Conservation (phyloP, 164 flowering plant genomes). For the Tetracentron sinense region DNA sequence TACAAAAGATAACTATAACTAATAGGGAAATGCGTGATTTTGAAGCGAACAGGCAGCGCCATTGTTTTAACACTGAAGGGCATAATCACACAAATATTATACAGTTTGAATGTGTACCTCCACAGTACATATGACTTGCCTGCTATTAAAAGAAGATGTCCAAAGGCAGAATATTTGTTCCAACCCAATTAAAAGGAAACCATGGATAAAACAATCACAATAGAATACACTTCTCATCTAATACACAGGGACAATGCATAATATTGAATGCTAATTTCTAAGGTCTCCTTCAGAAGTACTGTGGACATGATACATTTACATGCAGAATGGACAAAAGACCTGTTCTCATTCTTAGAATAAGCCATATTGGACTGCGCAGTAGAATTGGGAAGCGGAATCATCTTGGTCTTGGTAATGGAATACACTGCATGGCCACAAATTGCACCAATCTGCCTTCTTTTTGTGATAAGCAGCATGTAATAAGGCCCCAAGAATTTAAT, state of each 20-base stretch:
- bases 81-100: constrained; percentile 16
- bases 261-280: constrained; percentile 28
- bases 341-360: constrained; percentile 86
- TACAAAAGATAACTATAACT: constrained; percentile 9
- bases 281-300: constrained; percentile 37
- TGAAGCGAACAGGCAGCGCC: constrained; percentile 20
- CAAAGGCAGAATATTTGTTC: constrained; percentile 22
- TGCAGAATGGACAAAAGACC: constrained; percentile 86
- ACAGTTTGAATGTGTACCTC: constrained; percentile 26
- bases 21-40: constrained; percentile 3
- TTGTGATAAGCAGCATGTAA: constrained; percentile 91
- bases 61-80: constrained; percentile 20
- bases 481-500: constrained; percentile 92
- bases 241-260: constrained; percentile 24
- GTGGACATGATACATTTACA: constrained; percentile 61
- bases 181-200: constrained; percentile 12
- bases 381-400: constrained; percentile 74
- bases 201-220: constrained; percentile 11
- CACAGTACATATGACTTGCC: constrained; percentile 18
- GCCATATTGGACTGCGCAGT: constrained; percentile 59
- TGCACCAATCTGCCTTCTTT: constrained; percentile 82
- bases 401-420: constrained; percentile 65
- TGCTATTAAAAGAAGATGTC: constrained; percentile 20
- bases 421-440: constrained; percentile 87
- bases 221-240: constrained; percentile 23